Percentiles rank a stretch among this genome's conserved stretches.
Evolutionary conservation across 306 rosid species (phyloP).

Genomic region (Cucurbita pepo): DNA sequence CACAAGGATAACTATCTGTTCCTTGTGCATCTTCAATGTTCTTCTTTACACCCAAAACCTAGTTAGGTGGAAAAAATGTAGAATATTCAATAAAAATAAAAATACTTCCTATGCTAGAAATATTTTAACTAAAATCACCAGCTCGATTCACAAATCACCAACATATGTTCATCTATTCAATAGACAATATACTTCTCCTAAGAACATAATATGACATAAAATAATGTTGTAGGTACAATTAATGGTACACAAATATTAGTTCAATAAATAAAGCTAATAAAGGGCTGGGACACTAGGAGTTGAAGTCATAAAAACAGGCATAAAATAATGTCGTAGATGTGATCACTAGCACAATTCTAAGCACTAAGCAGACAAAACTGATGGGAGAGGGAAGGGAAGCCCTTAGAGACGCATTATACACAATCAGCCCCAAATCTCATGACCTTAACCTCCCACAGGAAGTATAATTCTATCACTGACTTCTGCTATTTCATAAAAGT

Average conservation of each 20-base stretch:
- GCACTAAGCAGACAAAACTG: too few relatives aligned
- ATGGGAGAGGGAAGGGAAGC: background rate
- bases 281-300: background rate
- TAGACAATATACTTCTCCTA: background rate
- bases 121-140: background rate
- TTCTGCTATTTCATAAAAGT: background rate
- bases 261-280: background rate
- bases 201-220: background rate
- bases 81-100: background rate
- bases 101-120: background rate
- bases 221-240: background rate
- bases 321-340: too few relatives aligned
- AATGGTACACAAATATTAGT: background rate
- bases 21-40: constrained; percentile 85
- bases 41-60: constrained; percentile 93
- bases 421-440: background rate
- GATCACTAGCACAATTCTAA: too few relatives aligned
- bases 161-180: background rate
- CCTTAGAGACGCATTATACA: too few relatives aligned
- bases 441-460: background rate
- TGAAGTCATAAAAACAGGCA: background rate
- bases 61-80: background rate
- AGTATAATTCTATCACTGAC: background rate
- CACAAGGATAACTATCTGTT: constrained; percentile 78
- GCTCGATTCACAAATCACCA: background rate